These are phyloP conservation scores for Thraustochytrium striatum DNA, from an alignment of 352 stramenopile species.

Conservation along the genomic window DNA sequence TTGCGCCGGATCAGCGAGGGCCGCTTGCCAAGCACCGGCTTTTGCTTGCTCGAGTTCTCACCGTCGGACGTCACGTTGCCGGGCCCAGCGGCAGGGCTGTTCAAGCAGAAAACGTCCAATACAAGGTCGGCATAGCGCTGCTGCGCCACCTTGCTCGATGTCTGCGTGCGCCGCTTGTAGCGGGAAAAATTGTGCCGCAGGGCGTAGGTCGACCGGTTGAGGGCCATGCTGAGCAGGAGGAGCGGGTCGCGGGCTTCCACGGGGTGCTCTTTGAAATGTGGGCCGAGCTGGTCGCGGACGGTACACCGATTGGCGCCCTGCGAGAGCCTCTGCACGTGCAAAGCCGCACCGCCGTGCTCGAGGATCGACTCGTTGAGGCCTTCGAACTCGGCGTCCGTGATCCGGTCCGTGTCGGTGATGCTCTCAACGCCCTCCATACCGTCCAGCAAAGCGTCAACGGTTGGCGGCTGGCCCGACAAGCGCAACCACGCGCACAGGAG, in stretches of 20 bases:
- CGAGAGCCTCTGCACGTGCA: slow-evolving; percentile 42
- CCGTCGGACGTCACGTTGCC: no score
- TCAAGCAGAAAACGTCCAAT: no score
- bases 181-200: slow-evolving; percentile 23
- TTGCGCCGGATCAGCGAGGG: no score
- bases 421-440: slow-evolving; percentile 3
- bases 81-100: no score
- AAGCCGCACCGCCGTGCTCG: neutral
- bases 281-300: slow-evolving; percentile 6
- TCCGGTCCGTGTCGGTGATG: neutral
- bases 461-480: slow-evolving; percentile 23
- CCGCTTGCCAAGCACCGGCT: no score
- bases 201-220: slow-evolving; percentile 40
- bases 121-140: neutral
- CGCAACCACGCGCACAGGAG: slow-evolving; percentile 11
- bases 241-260: slow-evolving; percentile 33
- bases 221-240: neutral
- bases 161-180: slow-evolving; percentile 9
- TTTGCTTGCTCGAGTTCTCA: no score
- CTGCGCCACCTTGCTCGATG: neutral
- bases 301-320: slow-evolving; percentile 30
- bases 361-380: slow-evolving; percentile 3
- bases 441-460: neutral
- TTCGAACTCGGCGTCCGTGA: neutral
- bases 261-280: slow-evolving; percentile 7